These are phyloP conservation scores for Didymella lethalis DNA, from an alignment of 2,329 filamentous ascomycete species.

Conservation along the genomic window DNA sequence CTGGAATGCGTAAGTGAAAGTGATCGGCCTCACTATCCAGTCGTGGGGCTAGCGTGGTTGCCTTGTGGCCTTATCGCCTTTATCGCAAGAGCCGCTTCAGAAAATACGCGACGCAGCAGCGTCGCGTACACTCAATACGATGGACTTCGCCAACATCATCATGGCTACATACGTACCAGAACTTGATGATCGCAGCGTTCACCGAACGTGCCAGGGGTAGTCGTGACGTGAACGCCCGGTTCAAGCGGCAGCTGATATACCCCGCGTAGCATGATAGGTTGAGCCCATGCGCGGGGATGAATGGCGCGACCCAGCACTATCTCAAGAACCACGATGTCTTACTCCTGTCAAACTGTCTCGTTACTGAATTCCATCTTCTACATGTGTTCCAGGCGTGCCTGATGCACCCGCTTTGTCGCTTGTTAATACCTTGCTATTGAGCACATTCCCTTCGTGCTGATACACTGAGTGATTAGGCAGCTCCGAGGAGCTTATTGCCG, in stretches of 20 bases:
- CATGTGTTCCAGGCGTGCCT: neutral
- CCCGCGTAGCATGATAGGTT: constrained; percentile 39
- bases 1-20: neutral
- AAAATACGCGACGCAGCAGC: constrained; percentile 3
- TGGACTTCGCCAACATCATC: neutral
- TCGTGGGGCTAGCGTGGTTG: constrained; percentile 16
- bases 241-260: constrained; percentile 34
- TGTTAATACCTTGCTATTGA: neutral
- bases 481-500: constrained; percentile 1
- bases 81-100: constrained; percentile 10
- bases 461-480: constrained; percentile 5
- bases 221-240: constrained; percentile 27
- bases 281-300: constrained; percentile 36
- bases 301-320: constrained; percentile 23
- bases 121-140: neutral
- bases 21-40: neutral
- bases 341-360: neutral
- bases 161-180: neutral
- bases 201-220: constrained; percentile 1
- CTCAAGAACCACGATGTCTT: constrained; percentile 14
- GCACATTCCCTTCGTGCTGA: neutral
- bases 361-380: neutral
- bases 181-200: neutral
- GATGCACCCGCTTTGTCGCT: neutral
- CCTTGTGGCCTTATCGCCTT: constrained; percentile 29